phyloP scores from a whole-genome alignment of 169 alveolate species.

The Besnoitia besnoiti region DNA sequence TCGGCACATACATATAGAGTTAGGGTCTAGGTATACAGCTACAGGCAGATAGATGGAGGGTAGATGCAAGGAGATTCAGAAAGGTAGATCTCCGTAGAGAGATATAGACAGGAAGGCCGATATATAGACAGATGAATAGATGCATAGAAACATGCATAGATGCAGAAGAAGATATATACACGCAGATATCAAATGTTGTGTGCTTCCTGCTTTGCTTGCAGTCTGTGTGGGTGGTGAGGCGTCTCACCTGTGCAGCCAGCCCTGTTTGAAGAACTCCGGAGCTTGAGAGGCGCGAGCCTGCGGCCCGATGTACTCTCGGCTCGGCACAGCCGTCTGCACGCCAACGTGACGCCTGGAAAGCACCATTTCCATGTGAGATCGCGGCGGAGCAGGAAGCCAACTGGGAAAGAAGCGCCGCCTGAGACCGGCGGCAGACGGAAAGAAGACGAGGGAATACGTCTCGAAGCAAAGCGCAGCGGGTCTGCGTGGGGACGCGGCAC shows the following conservation, averaged over 20 bases:
- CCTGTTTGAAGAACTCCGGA: background rate
- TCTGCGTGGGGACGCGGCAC: background rate
- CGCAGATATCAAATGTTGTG: background rate
- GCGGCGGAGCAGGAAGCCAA: background rate
- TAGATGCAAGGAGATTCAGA: too few species aligned
- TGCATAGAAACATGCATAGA: background rate
- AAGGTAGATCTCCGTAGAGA: background rate
- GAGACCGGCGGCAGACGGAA: background rate
- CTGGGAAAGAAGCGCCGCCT: background rate
- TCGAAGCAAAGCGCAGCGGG: background rate
- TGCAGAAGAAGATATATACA: background rate
- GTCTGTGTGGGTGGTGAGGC: background rate
- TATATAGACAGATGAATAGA: background rate
- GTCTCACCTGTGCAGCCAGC: conserved; percentile 7
- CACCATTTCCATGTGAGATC: background rate
- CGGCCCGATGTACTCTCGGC: background rate
- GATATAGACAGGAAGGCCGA: background rate
- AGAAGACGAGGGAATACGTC: background rate
- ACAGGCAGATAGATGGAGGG: background rate
- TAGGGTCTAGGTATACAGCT: background rate
- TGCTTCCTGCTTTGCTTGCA: background rate
- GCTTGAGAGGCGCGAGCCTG: conserved; percentile 13
- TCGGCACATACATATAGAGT: background rate
- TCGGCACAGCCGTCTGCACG: background rate
- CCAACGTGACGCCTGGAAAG: background rate